Evolutionary conservation across 2,329 filamentous ascomycete species (phyloP), one percentile per base, ranked within the genome.

Genomic region (Paraphaeosphaeria sporulosa): DNA sequence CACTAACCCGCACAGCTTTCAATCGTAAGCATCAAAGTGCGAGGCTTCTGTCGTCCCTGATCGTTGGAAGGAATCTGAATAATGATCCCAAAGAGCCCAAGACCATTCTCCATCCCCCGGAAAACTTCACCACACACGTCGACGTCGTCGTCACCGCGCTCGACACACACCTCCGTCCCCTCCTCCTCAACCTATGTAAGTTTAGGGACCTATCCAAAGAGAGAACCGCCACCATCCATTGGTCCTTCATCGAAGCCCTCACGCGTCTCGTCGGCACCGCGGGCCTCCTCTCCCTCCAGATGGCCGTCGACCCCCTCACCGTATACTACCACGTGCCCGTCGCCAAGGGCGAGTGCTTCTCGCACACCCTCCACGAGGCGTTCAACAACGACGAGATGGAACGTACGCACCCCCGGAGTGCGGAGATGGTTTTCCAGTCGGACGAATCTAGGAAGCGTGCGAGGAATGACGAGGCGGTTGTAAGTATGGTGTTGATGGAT

Each of bases 271-370:
- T 66, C 47, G 43, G 56, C 17, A 36, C 51, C n/a, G 67, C 73
- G 23, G 73, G 57, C 7, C 43, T 74, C 0, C 61, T 75, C 12
- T 62, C 59, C 44, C 62, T 76, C 0, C 48, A 60, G 38, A 75
- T 76, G 71, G 67, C 63, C 23, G 32, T 67, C 6, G 69, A 73
- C 47, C 46, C 61, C 0, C 63, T 70, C 58, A 76, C 73, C 2
- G 65, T 65, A 2, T 77, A 77, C 65, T 58, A 69, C 65, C 62
- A 72, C 57, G 44, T 52, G 0, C 71, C 71, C 15, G 38, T 65
- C 0, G 66, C 68, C 64, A 75, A 75, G 56, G 72, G 76, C 63
- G 65, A 70, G 17, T 48, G 10, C 17, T 76, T 65, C 56, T 46
- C 23, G 3, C 7, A 17, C 4, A 9, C 47, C 0, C 19, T 59